These are phyloP conservation scores for Paracamarosporium sp. DNA, from an alignment of 2,329 filamentous ascomycete genomes.

Conservation along the genomic window DNA sequence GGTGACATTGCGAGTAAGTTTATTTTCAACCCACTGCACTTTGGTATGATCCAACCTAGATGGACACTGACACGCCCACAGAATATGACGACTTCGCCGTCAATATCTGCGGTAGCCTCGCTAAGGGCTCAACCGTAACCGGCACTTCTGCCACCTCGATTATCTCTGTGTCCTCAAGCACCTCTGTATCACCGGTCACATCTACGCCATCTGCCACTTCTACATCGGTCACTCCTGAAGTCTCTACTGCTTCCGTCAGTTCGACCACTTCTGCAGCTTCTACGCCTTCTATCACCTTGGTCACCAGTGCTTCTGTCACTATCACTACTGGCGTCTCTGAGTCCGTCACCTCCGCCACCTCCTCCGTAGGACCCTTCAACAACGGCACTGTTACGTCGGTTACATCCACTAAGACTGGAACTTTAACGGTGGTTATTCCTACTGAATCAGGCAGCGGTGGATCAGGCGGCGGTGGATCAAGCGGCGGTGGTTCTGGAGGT, in stretches of 20 bases:
- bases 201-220: no score
- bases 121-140: conserved; percentile 1
- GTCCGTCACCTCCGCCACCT: conserved; percentile 10
- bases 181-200: background rate
- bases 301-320: background rate
- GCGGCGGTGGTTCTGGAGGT: background rate
- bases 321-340: conserved; percentile 4
- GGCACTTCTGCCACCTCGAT: conserved; percentile 4
- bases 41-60: background rate
- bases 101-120: conserved; percentile 14
- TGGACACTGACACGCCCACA: background rate
- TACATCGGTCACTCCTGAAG: no score
- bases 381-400: conserved; percentile 11
- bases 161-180: background rate
- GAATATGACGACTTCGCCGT: conserved; percentile 18
- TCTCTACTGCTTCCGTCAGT: no score
- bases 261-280: no score
- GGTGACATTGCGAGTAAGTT: conserved; percentile 12
- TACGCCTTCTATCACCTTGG: no score
- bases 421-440: conserved; percentile 7
- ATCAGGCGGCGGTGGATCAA: no score
- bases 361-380: conserved; percentile 6
- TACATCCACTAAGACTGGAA: conserved; percentile 8
- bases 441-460: background rate
- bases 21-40: background rate